Percentiles rank a stretch among this genome's conserved stretches.
Evolutionary conservation across 2,329 filamentous ascomycete genomes (phyloP).

Genomic region (Decorospora gaudefroyi): DNA sequence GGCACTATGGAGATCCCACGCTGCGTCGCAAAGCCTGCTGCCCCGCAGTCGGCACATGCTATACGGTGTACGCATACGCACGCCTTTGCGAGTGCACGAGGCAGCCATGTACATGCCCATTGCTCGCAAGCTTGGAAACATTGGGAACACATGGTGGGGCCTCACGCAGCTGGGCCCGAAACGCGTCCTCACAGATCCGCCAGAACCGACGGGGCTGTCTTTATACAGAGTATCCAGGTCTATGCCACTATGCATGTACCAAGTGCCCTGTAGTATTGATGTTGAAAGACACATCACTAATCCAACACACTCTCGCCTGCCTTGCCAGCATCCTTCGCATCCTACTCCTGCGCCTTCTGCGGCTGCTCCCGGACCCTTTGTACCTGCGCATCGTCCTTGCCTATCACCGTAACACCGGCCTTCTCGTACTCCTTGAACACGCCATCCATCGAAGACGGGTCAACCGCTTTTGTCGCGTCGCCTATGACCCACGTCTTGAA

Average conservation of each 20-base stretch:
- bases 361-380: constrained; percentile 49
- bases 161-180: neutral
- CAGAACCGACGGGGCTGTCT: constrained; percentile 1
- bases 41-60: constrained; percentile 16
- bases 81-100: no score
- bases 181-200: neutral
- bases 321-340: constrained; percentile 7
- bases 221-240: no score
- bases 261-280: neutral
- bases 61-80: constrained; percentile 10
- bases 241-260: no score
- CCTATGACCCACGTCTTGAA: constrained; percentile 77
- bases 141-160: constrained; percentile 2
- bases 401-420: constrained; percentile 67
- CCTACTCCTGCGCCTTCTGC: constrained; percentile 8
- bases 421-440: constrained; percentile 60
- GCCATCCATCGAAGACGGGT: constrained; percentile 62
- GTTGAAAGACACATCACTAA: neutral
- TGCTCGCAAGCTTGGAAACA: no score
- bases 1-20: constrained; percentile 6
- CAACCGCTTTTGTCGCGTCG: constrained; percentile 77
- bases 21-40: constrained; percentile 9
- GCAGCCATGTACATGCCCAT: no score
- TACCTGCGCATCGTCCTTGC: constrained; percentile 61
- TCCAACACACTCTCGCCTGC: constrained; percentile 11